phyloP scores from a whole-genome alignment of 192 early-diverging fungal species.

The Backusella sp. region DNA sequence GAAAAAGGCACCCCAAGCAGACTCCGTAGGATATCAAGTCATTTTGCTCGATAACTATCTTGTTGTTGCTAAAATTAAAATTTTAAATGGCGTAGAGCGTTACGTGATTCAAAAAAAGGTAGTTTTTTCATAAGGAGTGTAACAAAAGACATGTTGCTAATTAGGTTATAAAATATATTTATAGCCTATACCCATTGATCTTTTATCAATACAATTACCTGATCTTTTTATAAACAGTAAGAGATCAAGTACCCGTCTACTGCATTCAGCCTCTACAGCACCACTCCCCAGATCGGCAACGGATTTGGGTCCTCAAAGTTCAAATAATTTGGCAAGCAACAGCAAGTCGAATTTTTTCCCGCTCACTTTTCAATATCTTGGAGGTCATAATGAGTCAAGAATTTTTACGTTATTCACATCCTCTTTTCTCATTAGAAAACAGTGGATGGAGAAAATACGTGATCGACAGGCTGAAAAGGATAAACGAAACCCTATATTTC shows the following conservation, averaged over 20 bases:
- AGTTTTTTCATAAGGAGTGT: background rate
- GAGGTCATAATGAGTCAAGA: conserved; percentile 48
- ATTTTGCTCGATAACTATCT: conserved; percentile 90
- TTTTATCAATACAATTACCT: conserved; percentile 53
- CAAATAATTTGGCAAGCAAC: background rate
- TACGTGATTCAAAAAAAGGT: conserved; percentile 59
- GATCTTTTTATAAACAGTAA: background rate
- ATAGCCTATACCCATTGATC: conserved; percentile 78
- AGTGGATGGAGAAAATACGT: conserved; percentile 83
- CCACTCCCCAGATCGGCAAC: conserved; percentile 34
- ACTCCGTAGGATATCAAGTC: conserved; percentile 70
- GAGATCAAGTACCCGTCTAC: conserved; percentile 16
- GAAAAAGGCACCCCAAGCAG: conserved; percentile 52
- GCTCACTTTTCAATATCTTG: conserved; percentile 75
- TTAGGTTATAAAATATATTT: background rate
- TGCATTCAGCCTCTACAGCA: conserved; percentile 11
- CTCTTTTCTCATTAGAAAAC: conserved; percentile 66
- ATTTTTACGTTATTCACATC: conserved; percentile 71
- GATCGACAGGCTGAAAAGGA: conserved; percentile 52
- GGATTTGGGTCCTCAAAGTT: background rate
- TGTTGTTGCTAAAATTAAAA: conserved; percentile 67
- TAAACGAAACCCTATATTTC: conserved; percentile 47
- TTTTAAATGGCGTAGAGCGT: conserved; percentile 45
- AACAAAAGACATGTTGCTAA: background rate
- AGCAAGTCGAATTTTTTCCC: conserved; percentile 55